Base-by-base conservation (phyloP, 257 asterid genomes). In the Solanum paucissectum region DNA sequence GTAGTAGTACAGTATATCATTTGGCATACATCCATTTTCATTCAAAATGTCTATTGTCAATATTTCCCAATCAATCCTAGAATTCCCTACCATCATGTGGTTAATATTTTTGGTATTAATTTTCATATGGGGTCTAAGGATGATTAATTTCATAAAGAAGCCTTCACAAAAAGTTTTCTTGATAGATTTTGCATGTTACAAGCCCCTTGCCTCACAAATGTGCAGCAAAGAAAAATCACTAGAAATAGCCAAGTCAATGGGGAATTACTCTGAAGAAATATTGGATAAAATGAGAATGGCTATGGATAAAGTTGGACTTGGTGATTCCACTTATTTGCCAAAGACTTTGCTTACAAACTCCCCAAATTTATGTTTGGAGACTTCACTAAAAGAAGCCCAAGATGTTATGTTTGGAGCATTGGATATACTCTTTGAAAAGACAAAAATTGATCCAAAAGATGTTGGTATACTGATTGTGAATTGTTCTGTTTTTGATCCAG, bases 401-500 rank as follows among this genome's bases (percentile, higher is more conserved):
- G 83, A 85, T 42, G 94, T 92, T 25, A 91, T 91, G 88, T 92
- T 92, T 66, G 91, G 93, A 20, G 86, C 89, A 5, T 79, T 92
- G 42, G 92, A 92, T 44, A 87, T 74, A 42, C 68, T 92, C 5
- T 90, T 91, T 84, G 76, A 62, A 60, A 32, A 89, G 64, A 92
- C 92, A 5, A 88, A 86, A 1, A 33, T 91, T 33, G 86, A 85
- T 18, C 91, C 93, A 4, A 92, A 83, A 60, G 89, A 90, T 32
- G 88, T 92, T 12, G 91, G 93, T 4, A 84, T 92, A 16, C 91
- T 92, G 4, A 91, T 92, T 23, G 94, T 91, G 58, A 92, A 92
- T 34, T 91, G 94, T 89, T 90, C 93, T n/a, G 20, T 91, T 46
- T 92, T 92, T 58, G 82, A 90, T 64, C 94, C 94, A 8, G 90